Base-by-base conservation (phyloP, 2,329 filamentous ascomycete genomes). In the Fusarium abutilonis region DNA sequence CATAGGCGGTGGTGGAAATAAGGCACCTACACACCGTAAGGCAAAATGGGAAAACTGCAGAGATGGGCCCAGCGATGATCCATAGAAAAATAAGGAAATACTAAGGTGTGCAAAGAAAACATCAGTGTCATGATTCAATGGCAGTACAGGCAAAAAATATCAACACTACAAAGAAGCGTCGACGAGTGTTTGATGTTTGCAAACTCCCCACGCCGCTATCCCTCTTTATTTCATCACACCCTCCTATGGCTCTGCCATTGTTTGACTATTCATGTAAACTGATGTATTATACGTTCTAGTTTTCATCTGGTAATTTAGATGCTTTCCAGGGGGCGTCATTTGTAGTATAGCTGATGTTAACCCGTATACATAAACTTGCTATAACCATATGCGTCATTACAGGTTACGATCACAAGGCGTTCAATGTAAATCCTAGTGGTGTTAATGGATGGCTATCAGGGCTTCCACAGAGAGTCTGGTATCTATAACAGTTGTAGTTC, bases 141-240 rank as follows among this genome's bases (percentile, higher is more conserved):
- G 9, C 19, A 41, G 1, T 19, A 4, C 2, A 1, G 35, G 5
- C 28, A 11, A n/a, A 13, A 21, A 11, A 23, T n/a, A 6, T 2
- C 5, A 4, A 17, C 3, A 6, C 8, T 40, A 8, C 9, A 29
- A 44, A 36, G n/a, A 56, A 23, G n/a, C 26, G 15, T 45, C 11
- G 39, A 17, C 4, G 34, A 50, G 43, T 61, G 43, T 61, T 61
- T 61, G 56, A 6, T 29, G 21, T 19, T 40, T 41, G 41, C 40
- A 61, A 39, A 41, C 21, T 5, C 31, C 21, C 6, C 28, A 19
- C 15, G 8, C 15, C 23, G 38, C 60, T 61, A 11, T 41, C 17
- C 26, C n/a, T 5, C 15, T 6, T 34, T 49, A 17, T 19, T 46
- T 34, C 44, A 45, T 36, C 13, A 17, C n/a, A 19, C 35, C 15